Evolutionary conservation across 1,284 basidiomycete species (phyloP), one percentile per base, ranked within the genome.

Genomic region (Pterula multifida): DNA sequence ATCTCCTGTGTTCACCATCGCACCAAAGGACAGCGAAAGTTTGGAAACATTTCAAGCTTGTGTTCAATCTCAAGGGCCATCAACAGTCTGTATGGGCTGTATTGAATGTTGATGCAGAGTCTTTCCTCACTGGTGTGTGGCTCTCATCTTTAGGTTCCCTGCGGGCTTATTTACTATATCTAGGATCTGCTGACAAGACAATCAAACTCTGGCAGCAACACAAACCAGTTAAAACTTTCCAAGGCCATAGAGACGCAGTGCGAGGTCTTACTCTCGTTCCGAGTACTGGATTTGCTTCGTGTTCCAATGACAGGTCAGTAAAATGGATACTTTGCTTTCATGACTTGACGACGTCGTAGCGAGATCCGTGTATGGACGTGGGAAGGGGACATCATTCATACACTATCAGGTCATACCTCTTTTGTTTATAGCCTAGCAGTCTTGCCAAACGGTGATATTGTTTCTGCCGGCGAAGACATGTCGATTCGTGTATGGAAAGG

Each of bases 21-120:
- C 26, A 3, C 24, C 52, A 39, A 61, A 95, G 92, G 58, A 93
- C 93, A 0, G 95, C 91, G 19, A 89, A 89, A 65, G 81, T 99
- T 0, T 99, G 96, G 96, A 85, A 81, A 63, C 69, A 89, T 61
- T 91, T 86, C 61, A 67, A 83, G 57, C 72, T 85, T 54, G 73
- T 74, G 2, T 79, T 89, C 56, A 86, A 87, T 55, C 76, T 98
- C 49, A 78, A 81, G 58, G 91, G 84, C 6, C 96, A 98, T 62
- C 71, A 85, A 52, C 88, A 93, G 64, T 87, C 95, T 9, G 93
- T 98, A 0, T 98, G 94, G 94, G 88, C 91, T 3, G 93, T 97
- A 9, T 68, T 89, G 39, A 86, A 85, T 25, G 68, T 97, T 19
- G 86, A 87, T 35, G 81, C 86, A 48, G 81, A 85, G 4, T 76